phyloP scores from a whole-genome alignment of 106 monocot genomes.

The Posidonia australis region DNA sequence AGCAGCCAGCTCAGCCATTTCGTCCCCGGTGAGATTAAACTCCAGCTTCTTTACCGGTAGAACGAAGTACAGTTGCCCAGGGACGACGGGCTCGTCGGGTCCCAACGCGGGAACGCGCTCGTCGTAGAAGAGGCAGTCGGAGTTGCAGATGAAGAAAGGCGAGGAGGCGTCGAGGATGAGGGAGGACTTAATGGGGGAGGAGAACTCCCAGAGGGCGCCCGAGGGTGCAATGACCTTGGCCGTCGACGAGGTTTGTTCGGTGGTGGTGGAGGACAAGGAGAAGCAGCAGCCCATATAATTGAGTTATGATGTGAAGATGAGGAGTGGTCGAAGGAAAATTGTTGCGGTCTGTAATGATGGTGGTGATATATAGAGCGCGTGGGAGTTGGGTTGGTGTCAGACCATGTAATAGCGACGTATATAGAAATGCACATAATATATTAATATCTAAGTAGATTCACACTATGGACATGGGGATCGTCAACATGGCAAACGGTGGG shows the following conservation, averaged over 20 bases:
- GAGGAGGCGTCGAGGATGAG: neutral
- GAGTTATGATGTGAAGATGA: too few relatives aligned
- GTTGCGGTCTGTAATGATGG: too few relatives aligned
- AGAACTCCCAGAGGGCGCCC: slow-evolving; percentile 13
- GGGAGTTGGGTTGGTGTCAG: too few relatives aligned
- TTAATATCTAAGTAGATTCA: too few relatives aligned
- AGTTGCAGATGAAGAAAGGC: slow-evolving; percentile 16
- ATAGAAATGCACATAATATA: too few relatives aligned
- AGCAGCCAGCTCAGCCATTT: slow-evolving; percentile 17
- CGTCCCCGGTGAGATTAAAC: neutral
- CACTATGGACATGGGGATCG: too few relatives aligned
- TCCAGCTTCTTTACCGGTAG: slow-evolving; percentile 10
- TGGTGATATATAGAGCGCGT: too few relatives aligned
- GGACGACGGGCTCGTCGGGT: slow-evolving; percentile 8
- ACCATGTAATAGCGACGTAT: too few relatives aligned
- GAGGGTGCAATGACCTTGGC: slow-evolving; percentile 11
- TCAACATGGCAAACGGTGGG: too few relatives aligned
- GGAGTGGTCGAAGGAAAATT: too few relatives aligned
- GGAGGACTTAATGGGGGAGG: slow-evolving; percentile 5
- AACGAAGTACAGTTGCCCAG: slow-evolving; percentile 20
- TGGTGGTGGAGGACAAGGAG: neutral
- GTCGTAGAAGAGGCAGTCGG: slow-evolving; percentile 14
- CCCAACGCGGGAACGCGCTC: slow-evolving; percentile 8
- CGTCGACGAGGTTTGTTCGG: neutral
- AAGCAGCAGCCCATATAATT: slow-evolving; percentile 1